These are phyloP conservation scores for Neurospora sp. DNA, from an alignment of 495 filamentous ascomycete species.

Conservation along the genomic window DNA sequence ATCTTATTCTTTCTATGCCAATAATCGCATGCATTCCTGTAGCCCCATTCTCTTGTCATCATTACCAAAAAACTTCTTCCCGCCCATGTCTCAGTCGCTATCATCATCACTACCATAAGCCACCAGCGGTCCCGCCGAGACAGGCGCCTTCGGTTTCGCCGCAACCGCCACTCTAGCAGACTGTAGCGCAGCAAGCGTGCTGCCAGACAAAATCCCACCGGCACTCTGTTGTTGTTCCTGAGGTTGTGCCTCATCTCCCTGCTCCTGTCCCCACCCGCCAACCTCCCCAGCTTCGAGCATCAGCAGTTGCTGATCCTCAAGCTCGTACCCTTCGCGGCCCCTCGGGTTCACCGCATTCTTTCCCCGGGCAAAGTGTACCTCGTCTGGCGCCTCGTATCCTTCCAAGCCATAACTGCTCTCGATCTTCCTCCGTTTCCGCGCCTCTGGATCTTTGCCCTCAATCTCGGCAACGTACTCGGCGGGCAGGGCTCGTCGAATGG, in stretches of 20 bases:
- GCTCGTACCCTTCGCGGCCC: slow-evolving; percentile 39
- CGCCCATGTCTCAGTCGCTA: slow-evolving; percentile 44
- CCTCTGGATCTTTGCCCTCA: slow-evolving; percentile 81
- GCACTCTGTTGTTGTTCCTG: slow-evolving; percentile 27
- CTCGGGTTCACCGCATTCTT: slow-evolving; percentile 48
- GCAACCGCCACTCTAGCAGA: slow-evolving; percentile 39
- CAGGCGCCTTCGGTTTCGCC: slow-evolving; percentile 35
- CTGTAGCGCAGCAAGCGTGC: slow-evolving; percentile 65
- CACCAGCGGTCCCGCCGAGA: slow-evolving; percentile 60
- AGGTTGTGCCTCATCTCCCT: slow-evolving; percentile 28
- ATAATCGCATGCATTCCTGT: neutral
- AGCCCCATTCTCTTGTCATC: slow-evolving; percentile 1
- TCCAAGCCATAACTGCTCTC: slow-evolving; percentile 82
- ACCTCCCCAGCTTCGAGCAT: slow-evolving; percentile 35
- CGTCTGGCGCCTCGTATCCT: slow-evolving; percentile 91
- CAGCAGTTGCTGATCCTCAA: slow-evolving; percentile 37
- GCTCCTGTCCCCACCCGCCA: slow-evolving; percentile 36
- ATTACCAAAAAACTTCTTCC: neutral
- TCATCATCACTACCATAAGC: slow-evolving; percentile 70
- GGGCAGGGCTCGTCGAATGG: slow-evolving; percentile 81
- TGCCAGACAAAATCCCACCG: slow-evolving; percentile 69
- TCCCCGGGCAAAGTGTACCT: slow-evolving; percentile 78
- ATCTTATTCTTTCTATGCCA: neutral
- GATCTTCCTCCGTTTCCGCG: slow-evolving; percentile 76
- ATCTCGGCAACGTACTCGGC: slow-evolving; percentile 88